Base-by-base conservation (phyloP, 768 basidiomycete species). In the Cytidiella melzeri region DNA sequence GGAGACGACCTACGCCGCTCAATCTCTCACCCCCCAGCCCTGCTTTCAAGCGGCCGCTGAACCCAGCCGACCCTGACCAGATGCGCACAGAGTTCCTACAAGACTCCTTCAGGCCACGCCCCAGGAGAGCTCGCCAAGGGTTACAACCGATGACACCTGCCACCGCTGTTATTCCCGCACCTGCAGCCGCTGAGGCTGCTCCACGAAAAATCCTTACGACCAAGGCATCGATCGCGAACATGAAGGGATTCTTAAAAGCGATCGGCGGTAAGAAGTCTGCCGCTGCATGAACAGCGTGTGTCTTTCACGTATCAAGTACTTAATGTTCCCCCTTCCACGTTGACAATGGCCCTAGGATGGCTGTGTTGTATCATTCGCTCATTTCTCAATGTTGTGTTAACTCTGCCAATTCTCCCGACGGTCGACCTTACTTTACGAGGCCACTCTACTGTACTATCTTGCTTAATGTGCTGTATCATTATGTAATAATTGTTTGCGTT, bases 1-100 rank as follows among this genome's bases (percentile, higher is more conserved):
- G 72, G 48, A 65, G 68, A 41, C 67, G 74, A 0, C 74, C 74
- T 12, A 66, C 71, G 3, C 74, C 74, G 0, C 66, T 76, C 53
- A 68, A 62, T 28, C 66, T 76, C 39, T 57, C 54, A 7, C 69
- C 63, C 4, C 64, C 63, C 7, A 61, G 58, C 54, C 67, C 64
- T 0, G 56, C 56, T 7, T 50, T 40, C 46, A 68, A 69, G 40
- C 63, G 61, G 34, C 64, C 67, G 10, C 61, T 61, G 34, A 67
- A 71, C 54, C 68, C 68, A 0, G 51, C 68, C 18, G 72, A 73
- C 50, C 42, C 57, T 3, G 64, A 64, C 11, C 60, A 58, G 18
- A 64, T 68, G 50, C 66, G 64, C 40, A 60, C 45, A 54, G 73
- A 73, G 40, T 78, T 78, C 47, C 51, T 76, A 53, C 66, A 68